Conservation (phyloP, 441 rosid species). For the Adansonia rubrostipa region DNA sequence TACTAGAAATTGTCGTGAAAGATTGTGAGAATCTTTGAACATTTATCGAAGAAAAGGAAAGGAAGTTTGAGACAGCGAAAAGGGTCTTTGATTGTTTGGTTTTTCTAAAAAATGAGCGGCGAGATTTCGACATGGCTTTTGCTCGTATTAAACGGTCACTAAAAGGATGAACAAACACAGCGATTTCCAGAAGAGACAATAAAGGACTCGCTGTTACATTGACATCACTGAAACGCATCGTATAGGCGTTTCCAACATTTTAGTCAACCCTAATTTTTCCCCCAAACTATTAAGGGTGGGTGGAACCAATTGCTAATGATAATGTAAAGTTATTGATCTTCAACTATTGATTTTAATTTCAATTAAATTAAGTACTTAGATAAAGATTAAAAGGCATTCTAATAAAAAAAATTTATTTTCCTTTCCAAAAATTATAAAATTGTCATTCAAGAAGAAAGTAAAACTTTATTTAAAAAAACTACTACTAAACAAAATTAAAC, state of each 20-base stretch:
- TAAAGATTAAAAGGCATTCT: background rate
- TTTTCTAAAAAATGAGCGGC: slow-evolving; percentile 13
- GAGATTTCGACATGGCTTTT: slow-evolving; percentile 15
- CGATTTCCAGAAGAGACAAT: background rate
- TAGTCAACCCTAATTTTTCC: no score
- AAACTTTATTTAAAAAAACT: no score
- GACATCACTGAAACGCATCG: background rate
- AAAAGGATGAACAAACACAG: background rate
- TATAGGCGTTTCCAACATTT: background rate
- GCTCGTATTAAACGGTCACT: slow-evolving; percentile 18
- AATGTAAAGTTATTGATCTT: background rate
- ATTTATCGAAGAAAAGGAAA: background rate
- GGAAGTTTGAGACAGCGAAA: slow-evolving; percentile 9
- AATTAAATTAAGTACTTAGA: background rate
- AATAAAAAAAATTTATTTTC: no score
- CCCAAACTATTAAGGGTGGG: no score
- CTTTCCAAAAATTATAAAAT: background rate
- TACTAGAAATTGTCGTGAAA: slow-evolving; percentile 3
- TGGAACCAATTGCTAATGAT: no score
- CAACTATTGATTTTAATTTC: background rate
- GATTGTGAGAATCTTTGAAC: background rate
- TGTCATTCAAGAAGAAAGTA: no score
- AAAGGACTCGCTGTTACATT: background rate
- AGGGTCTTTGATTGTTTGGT: slow-evolving; percentile 13
- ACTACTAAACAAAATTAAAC: background rate